These are phyloP conservation scores for Chloranthus sessilifolius DNA, from an alignment of 164 flowering plant genomes.

Conservation along the genomic window DNA sequence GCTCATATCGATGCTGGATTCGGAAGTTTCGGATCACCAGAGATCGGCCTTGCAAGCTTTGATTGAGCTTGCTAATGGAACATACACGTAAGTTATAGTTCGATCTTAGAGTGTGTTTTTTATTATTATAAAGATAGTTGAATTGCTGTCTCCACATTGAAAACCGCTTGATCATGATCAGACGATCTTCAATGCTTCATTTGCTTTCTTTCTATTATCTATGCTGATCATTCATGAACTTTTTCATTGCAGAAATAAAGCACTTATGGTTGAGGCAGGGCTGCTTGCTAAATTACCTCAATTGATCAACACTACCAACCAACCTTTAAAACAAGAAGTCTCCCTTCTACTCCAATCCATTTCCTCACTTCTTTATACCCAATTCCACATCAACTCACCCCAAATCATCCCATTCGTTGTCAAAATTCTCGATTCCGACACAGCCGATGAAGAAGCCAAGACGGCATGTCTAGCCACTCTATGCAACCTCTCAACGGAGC, in stretches of 20 bases:
- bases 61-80: slow-evolving; percentile 61
- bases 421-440: slow-evolving; percentile 35
- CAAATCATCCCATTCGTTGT: slow-evolving; percentile 40
- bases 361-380: slow-evolving; percentile 44
- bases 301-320: slow-evolving; percentile 28
- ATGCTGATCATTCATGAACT: too few relatives aligned
- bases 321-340: slow-evolving; percentile 25
- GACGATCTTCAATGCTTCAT: too few relatives aligned
- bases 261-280: slow-evolving; percentile 72
- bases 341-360: slow-evolving; percentile 23
- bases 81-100: slow-evolving; percentile 73
- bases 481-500: slow-evolving; percentile 47
- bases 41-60: slow-evolving; percentile 52
- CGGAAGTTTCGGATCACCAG: slow-evolving; percentile 29
- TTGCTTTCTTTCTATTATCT: neutral
- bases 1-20: slow-evolving; percentile 56
- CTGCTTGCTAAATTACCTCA: slow-evolving; percentile 47
- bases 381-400: slow-evolving; percentile 24
- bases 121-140: too few relatives aligned
- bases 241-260: slow-evolving; percentile 82
- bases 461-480: slow-evolving; percentile 42
- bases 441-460: slow-evolving; percentile 29
- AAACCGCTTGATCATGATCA: too few relatives aligned
- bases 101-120: too few relatives aligned
- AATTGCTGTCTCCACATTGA: too few relatives aligned